Evolutionary conservation across 176 grass and related monocot genomes (phyloP), one percentile per base, ranked within the genome.

Genomic region (Dendrocalamus sinicus): DNA sequence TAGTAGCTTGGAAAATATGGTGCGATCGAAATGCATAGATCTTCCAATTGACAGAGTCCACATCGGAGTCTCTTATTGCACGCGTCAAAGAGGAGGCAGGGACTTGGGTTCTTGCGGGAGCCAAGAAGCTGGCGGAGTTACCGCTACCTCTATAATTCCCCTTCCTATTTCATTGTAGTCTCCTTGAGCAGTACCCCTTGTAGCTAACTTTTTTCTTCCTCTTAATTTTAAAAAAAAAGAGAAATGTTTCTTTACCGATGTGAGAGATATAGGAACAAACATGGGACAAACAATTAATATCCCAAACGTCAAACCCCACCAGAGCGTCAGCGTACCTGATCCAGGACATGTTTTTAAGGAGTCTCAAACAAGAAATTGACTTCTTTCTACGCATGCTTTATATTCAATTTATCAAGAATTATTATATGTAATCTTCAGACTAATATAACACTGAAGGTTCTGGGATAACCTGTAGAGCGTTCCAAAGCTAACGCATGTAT

Each of bases 401-500:
- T 70, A 70, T 63, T 70, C 41, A 70, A 81, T 64, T 67, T 26
- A 67, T 51, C 30, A 23, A 44, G 30, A 40, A 54, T 9, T 81
- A 89, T 32, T 60, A 76, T 89, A 89, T 53, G 71, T 3, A 58
- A 81, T 81, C 30, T 70, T 43, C 14, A 65, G 3, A 82, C 37
- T 46, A 68, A 55, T 59, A 72, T 81, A 86, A 37, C 41, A 57
- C 20, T 1, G 16, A 78, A 45, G 20, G 20, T 46, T 86, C 39
- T 83, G 78, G 26, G 59, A 83, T 86, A 83, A 86, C 14, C 50
- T 50, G 48, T 58, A 48, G 79, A 55, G 63, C 14, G 84, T 59
- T 72, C 48, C 22, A 72, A 79, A 8, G 45, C 45, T 66, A 72
- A 61, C 44, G 60, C 7, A 47, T 82, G 65, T 51, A 66, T 39